Percentiles rank a stretch among this genome's conserved stretches.
Conservation (phyloP, 306 rosid species). For the Dalbergia cochinchinensis region DNA sequence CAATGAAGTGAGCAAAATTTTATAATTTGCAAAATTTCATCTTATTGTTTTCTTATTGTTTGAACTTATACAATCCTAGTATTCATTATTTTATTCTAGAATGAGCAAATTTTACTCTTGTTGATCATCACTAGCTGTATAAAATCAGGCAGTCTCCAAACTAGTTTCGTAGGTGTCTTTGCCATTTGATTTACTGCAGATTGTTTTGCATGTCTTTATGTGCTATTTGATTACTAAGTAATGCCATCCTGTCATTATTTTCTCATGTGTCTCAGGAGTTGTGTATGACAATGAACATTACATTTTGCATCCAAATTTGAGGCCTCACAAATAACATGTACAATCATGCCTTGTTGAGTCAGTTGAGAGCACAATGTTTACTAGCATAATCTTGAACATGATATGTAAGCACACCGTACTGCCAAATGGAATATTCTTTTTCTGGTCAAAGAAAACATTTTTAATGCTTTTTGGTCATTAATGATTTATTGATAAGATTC, state of each 20-base stretch:
- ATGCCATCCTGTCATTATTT: neutral
- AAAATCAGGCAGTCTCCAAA: neutral
- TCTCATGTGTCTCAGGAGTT: too few species aligned
- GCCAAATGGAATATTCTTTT: neutral
- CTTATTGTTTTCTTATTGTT: neutral
- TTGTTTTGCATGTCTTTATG: neutral
- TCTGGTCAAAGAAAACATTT: too few species aligned
- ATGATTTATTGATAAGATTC: neutral
- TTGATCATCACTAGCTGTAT: neutral
- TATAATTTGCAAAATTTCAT: neutral
- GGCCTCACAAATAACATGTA: neutral
- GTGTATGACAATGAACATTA: too few species aligned
- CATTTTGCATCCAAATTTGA: too few species aligned
- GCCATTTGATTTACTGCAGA: conserved; percentile 1
- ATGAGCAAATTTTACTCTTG: conserved; percentile 5
- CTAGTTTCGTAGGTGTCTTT: neutral
- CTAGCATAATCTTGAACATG: neutral
- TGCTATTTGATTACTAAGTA: neutral
- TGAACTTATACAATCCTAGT: neutral
- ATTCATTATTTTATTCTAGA: conserved; percentile 26
- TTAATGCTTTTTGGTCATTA: neutral
- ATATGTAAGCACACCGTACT: conserved; percentile 3
- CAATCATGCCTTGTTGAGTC: conserved; percentile 13
- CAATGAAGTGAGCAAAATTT: conserved; percentile 1
- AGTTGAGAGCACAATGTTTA: neutral